phyloP scores from a whole-genome alignment of 208 protist genomes.

The Vickermania spadyakhi region DNA sequence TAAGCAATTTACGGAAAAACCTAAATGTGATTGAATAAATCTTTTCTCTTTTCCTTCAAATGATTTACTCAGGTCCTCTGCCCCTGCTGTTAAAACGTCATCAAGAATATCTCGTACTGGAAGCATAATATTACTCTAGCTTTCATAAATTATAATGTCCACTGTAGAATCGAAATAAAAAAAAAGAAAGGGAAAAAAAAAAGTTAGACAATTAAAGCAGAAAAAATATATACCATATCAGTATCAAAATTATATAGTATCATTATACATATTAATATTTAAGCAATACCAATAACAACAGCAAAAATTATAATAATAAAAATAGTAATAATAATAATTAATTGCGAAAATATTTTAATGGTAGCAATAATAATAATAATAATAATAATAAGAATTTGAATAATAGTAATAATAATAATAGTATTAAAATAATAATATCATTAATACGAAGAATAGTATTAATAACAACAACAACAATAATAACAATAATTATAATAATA shows the following conservation, averaged over 20 bases:
- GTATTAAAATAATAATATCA: background rate
- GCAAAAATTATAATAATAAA: conserved; percentile 1
- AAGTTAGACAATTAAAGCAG: conserved; percentile 3
- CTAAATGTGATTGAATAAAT: background rate
- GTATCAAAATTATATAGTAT: too few species aligned
- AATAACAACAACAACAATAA: conserved; percentile 8
- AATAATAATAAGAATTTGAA: conserved; percentile 8
- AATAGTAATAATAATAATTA: background rate
- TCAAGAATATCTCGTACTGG: background rate
- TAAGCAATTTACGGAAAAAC: background rate
- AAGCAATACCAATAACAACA: background rate
- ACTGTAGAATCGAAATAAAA: conserved; percentile 3
- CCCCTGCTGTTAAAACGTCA: background rate
- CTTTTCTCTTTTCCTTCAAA: background rate
- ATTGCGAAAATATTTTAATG: conserved; percentile 4
- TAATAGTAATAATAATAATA: conserved; percentile 8
- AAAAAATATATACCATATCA: too few species aligned
- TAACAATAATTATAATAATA: conserved; percentile 6
- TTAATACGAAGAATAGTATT: conserved; percentile 4
- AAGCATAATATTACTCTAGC: background rate
- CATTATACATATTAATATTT: conserved; percentile 8
- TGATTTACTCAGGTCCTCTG: background rate
- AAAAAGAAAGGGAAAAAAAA: conserved; percentile 12
- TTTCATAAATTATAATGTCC: background rate
- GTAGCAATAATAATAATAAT: conserved; percentile 5